Percentiles rank a stretch among this genome's conserved stretches.
These are phyloP conservation scores for Saccharomycopsis lassenensis DNA, from an alignment of 805 yeast genomes.

Conservation along the genomic window DNA sequence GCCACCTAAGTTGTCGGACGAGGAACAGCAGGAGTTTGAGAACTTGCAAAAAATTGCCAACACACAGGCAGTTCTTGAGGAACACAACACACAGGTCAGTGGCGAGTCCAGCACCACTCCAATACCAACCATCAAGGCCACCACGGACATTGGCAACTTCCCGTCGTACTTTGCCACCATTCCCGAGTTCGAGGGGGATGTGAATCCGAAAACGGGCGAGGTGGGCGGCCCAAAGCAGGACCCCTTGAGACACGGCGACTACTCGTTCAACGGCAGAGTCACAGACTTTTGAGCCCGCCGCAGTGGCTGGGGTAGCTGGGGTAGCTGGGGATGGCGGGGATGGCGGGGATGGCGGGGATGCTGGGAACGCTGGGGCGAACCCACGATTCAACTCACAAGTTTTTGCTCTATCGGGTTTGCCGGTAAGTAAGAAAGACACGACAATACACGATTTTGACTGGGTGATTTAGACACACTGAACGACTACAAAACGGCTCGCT, in stretches of 20 bases:
- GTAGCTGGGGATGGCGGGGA: too few relatives aligned
- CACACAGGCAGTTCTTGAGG: slow-evolving; percentile 69
- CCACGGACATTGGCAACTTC: slow-evolving; percentile 48
- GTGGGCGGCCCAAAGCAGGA: slow-evolving; percentile 97
- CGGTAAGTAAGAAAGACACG: too few relatives aligned
- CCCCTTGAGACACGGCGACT: slow-evolving; percentile 83
- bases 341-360: too few relatives aligned
- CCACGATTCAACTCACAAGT: too few relatives aligned
- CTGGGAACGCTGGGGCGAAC: too few relatives aligned
- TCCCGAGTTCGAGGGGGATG: slow-evolving; percentile 93
- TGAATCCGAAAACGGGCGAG: slow-evolving; percentile 90
- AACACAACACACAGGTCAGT: slow-evolving; percentile 42
- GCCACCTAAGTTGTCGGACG: slow-evolving; percentile 70
- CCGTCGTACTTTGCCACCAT: slow-evolving; percentile 59
- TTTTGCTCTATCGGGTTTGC: too few relatives aligned
- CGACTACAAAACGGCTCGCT: too few relatives aligned
- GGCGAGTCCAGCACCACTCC: slow-evolving; percentile 19
- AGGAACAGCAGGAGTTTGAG: slow-evolving; percentile 89
- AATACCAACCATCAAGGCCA: slow-evolving; percentile 22
- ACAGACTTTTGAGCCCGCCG: slow-evolving; percentile 85
- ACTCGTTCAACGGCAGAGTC: slow-evolving; percentile 92
- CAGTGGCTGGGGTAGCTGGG: too few relatives aligned
- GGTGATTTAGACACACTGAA: too few relatives aligned
- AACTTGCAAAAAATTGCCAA: slow-evolving; percentile 69
- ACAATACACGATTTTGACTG: too few relatives aligned